Evolutionary conservation across 2,329 filamentous ascomycete genomes (phyloP), one percentile per base, ranked within the genome.

Genomic region (Uncinocarpus reesii): DNA sequence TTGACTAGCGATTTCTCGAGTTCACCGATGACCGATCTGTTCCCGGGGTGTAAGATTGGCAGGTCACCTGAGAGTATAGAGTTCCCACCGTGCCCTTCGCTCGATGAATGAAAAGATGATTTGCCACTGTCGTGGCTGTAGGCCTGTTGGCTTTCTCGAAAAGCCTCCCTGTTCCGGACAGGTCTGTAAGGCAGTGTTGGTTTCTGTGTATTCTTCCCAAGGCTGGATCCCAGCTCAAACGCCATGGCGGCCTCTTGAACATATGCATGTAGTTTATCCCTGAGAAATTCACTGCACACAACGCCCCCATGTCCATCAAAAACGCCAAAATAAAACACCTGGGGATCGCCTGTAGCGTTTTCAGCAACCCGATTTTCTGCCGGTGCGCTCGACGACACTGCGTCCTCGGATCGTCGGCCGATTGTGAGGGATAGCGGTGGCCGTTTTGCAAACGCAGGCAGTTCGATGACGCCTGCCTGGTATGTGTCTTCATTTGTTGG

Each of bases 291-390:
- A 51, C 87, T 88, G 65, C 92, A 96, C 63, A 95, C 85, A 16
- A 73, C 77, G 16, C 92, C 92, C 7, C 92, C 92, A 68, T 98
- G 92, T 2, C 92, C 92, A 65, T 98, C 92, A 60, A 96, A 98
- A 1, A 96, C 81, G 1, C 79, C 89, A 73, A 95, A 98, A 66
- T 96, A 98, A 66, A 98, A 98, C 28, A 96, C 83, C 63, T 96
- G 90, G 1, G 90, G 90, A 61, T 96, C 90, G 2, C 90, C 90
- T 53, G 79, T 84, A 1, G 84, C 79, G 55, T 82, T 84, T 50
- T 86, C 84, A 4, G 86, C 86, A 7, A 55, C 66, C 74, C 79
- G 20, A 77, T 86, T 42, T 77, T 80, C 65, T n/a, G 24, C 45
- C 7, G 20, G 37, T 16, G 35, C 40, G 37, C 29, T 15, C 10